Evolutionary conservation across 768 basidiomycete genomes (phyloP).

Genomic region (Tulasnella sp.): DNA sequence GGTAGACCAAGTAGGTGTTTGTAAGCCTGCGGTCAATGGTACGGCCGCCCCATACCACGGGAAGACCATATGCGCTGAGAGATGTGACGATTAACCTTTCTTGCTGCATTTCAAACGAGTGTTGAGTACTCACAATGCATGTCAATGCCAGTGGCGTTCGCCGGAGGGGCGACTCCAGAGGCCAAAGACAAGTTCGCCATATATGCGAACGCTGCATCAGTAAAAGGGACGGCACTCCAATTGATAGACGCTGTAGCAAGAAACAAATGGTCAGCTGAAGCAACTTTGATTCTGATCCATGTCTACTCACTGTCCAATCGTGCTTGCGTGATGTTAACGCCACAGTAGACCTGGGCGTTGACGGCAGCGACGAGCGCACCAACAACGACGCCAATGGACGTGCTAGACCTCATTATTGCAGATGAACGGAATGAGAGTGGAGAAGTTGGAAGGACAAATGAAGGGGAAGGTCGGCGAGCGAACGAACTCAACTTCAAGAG

Average conservation of each 20-base stretch:
- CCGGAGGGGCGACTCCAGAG: neutral
- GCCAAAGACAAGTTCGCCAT: constrained; percentile 3
- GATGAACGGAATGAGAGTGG: neutral
- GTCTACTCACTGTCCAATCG: neutral
- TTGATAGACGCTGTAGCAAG: constrained; percentile 2
- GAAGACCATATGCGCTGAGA: constrained; percentile 9
- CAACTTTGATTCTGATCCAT: neutral
- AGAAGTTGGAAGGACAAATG: neutral
- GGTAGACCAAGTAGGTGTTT: constrained; percentile 1
- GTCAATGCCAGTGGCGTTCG: constrained; percentile 3
- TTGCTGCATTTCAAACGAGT: neutral
- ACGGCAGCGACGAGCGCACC: neutral
- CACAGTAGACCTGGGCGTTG: neutral
- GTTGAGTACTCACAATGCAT: constrained; percentile 6
- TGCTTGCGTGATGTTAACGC: neutral
- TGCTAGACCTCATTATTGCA: neutral
- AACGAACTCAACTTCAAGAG: neutral
- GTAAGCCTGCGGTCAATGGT: constrained; percentile 3
- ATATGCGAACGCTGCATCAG: neutral
- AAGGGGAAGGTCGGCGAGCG: neutral
- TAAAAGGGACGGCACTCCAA: neutral
- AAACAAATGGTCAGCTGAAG: neutral
- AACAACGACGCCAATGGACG: neutral
- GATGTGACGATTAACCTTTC: neutral
- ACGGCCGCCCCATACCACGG: constrained; percentile 8